These are phyloP conservation scores for Phaeoacremonium minimum DNA, from an alignment of 2,329 filamentous ascomycete genomes.

Conservation along the genomic window DNA sequence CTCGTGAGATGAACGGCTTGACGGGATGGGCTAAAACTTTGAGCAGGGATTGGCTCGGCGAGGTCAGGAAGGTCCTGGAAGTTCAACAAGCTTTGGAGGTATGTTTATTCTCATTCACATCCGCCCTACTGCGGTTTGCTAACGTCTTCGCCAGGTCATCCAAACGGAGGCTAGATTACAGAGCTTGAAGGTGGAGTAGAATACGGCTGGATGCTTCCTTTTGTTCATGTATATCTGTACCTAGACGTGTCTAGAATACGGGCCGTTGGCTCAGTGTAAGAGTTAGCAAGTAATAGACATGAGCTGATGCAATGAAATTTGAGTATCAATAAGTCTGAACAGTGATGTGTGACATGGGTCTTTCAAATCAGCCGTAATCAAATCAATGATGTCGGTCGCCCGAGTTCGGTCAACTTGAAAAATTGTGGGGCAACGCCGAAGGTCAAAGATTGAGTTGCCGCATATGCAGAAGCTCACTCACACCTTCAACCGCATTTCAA, in stretches of 20 bases:
- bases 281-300: too few species aligned
- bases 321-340: too few species aligned
- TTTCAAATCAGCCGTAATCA: too few species aligned
- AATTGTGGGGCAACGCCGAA: too few species aligned
- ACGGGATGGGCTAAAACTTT: conserved; percentile 94
- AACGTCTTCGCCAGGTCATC: conserved; percentile 62
- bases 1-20: conserved; percentile 90
- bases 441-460: too few species aligned
- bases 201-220: conserved; percentile 1
- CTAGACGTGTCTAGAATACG: background rate
- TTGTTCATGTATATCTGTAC: background rate
- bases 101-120: conserved; percentile 34
- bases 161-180: conserved; percentile 85
- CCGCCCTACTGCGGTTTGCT: conserved; percentile 10
- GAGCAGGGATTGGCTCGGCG: conserved; percentile 87
- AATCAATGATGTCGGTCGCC: too few species aligned
- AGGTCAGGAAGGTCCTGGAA: conserved; percentile 88
- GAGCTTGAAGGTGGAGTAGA: conserved; percentile 77
- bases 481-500: too few species aligned
- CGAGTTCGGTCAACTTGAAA: too few species aligned
- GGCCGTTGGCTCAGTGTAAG: too few species aligned
- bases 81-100: conserved; percentile 96
- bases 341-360: too few species aligned
- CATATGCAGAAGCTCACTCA: too few species aligned
- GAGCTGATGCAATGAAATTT: too few species aligned